Conservation (phyloP, 2,329 filamentous ascomycete genomes). For the Cladosporium sp. region DNA sequence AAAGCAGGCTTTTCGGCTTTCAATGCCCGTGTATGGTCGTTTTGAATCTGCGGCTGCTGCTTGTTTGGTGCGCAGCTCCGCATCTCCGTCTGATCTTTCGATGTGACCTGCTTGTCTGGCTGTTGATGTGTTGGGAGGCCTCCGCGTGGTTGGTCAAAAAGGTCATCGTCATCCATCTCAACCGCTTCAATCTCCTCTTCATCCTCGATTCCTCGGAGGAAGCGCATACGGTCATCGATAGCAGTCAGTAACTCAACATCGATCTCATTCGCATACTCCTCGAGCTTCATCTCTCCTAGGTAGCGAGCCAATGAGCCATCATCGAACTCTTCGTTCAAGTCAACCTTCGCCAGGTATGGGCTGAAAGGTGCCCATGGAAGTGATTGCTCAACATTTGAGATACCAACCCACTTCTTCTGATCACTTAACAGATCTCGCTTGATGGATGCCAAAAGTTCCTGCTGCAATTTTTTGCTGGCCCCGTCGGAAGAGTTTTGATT, state of each 20-base stretch:
- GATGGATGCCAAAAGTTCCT: conserved; percentile 28
- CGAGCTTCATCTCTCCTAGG: conserved; percentile 29
- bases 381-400: conserved; percentile 34
- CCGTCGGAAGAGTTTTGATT: conserved; percentile 6
- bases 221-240: conserved; percentile 43
- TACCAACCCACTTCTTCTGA: conserved; percentile 35
- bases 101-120: too few relatives aligned
- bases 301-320: conserved; percentile 34
- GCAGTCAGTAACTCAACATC: conserved; percentile 40
- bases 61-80: too few relatives aligned
- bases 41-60: too few relatives aligned
- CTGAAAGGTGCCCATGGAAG: conserved; percentile 46
- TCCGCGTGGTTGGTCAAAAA: background rate
- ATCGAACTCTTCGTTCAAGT: conserved; percentile 36
- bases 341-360: conserved; percentile 32
- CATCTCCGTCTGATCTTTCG: too few relatives aligned
- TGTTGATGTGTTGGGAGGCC: too few relatives aligned
- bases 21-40: too few relatives aligned
- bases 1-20: too few relatives aligned
- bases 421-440: conserved; percentile 28
- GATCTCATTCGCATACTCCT: conserved; percentile 24
- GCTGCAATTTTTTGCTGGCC: conserved; percentile 22
- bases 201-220: conserved; percentile 37
- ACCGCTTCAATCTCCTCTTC: conserved; percentile 31
- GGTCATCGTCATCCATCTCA: background rate